Evolutionary conservation across 148 eudicot species (phyloP).

Genomic region (Vaccinium macrocarpon): DNA sequence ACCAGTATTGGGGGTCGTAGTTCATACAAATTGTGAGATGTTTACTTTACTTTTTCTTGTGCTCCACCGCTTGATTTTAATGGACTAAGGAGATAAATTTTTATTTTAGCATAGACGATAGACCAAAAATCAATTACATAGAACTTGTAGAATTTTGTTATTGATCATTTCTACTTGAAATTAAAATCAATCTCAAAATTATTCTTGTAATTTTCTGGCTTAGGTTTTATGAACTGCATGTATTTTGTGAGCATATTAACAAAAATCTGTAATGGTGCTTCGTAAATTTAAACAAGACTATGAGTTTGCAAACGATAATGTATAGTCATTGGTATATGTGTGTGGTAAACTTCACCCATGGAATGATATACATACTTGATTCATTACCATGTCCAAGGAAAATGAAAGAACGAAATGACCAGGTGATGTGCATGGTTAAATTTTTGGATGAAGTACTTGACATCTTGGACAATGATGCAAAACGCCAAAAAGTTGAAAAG

Average conservation of each 20-base stretch:
- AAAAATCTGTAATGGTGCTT: neutral
- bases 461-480: too few relatives aligned
- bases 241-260: neutral
- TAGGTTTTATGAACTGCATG: neutral
- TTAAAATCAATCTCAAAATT: neutral
- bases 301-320: neutral
- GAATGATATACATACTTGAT: too few relatives aligned
- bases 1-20: neutral
- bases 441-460: too few relatives aligned
- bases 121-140: too few relatives aligned
- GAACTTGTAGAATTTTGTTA: neutral
- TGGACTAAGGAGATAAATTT: neutral
- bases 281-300: neutral
- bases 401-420: too few relatives aligned
- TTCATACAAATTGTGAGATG: neutral
- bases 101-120: neutral
- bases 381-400: too few relatives aligned
- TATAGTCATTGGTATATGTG: neutral
- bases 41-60: neutral
- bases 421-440: too few relatives aligned
- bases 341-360: too few relatives aligned
- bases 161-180: neutral
- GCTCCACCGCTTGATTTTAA: neutral
- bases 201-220: neutral
- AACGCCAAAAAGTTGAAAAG: too few relatives aligned